Base-by-base conservation (phyloP, 352 stramenopile species). In the Blastocystis sp. region DNA sequence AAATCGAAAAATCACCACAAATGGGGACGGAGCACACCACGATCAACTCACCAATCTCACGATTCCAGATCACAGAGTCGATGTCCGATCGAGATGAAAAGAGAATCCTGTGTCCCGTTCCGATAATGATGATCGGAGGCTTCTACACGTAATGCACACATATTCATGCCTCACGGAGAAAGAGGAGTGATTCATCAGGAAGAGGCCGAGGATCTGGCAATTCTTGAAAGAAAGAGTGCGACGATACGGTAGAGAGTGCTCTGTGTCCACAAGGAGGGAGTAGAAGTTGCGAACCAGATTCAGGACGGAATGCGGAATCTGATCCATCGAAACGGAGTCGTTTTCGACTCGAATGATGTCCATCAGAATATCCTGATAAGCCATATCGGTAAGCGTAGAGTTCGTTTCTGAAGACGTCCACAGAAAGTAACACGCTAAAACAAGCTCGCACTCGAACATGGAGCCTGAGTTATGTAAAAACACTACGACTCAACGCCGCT, bases 401-500 rank as follows among this genome's bases (percentile, higher is more conserved):
- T 16, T 55, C 29, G 4, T 45, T 21, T 41, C n/a, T 13, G 1
- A 51, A 55, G 50, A 33, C 10, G 37, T 77, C 66, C 66, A 77
- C 45, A 77, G 50, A 41, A 77, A 77, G 66, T 77, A 77, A 51
- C 66, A 77, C 6, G 66, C 33, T 13, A 77, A 16, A 45, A 77
- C 16, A 1, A 77, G 13, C 33, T 77, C 66, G 55, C 66, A 77
- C 19, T 77, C 66, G 45, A 45, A 31, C 31, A 31, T 24, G 50
- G 37, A 59, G 21, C 33, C 31, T 10, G 66, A 41, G 29, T 26
- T 60, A 26, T 77, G 66, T 29, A 77, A 41, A 77, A 59, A 77
- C 37, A 77, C 66, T 77, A 77, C 4, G n/a, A 45, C 29, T 77
- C 4, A 77, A 19, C 3, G 31, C 3, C 50, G 12, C 21, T 24